Percentiles rank a stretch among this genome's conserved stretches.
Conservation (phyloP, 2,329 filamentous ascomycete genomes). For the Teratosphaeria destructans region DNA sequence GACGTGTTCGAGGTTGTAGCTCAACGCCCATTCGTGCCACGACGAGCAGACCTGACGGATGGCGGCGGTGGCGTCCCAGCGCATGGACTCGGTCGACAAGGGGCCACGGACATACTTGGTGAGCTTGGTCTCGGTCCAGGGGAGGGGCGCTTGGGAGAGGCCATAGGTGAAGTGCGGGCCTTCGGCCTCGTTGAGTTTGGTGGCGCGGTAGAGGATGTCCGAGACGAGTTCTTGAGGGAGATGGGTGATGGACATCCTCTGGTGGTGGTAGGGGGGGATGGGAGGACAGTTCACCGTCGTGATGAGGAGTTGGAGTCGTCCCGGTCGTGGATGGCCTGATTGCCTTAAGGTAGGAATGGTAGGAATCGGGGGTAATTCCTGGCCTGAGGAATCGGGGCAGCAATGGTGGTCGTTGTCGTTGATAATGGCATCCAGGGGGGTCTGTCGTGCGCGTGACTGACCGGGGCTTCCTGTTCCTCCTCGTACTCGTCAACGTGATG, state of each 20-base stretch:
- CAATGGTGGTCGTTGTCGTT: background rate
- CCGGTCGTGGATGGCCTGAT: background rate
- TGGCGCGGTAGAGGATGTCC: slow-evolving; percentile 40
- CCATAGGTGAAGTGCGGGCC: slow-evolving; percentile 43
- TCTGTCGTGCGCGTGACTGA: background rate
- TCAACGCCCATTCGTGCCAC: slow-evolving; percentile 46
- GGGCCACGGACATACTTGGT: slow-evolving; percentile 43
- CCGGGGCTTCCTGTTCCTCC: background rate
- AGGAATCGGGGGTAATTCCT: too few relatives aligned
- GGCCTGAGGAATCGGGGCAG: background rate
- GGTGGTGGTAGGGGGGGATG: background rate
- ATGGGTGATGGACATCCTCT: slow-evolving; percentile 32
- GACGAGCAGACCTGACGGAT: slow-evolving; percentile 40
- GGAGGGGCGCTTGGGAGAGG: slow-evolving; percentile 39
- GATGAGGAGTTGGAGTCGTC: background rate
- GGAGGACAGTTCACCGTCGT: background rate
- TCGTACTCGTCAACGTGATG: background rate
- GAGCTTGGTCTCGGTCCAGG: slow-evolving; percentile 32
- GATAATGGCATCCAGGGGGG: background rate
- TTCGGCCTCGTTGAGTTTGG: slow-evolving; percentile 37
- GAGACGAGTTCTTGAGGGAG: slow-evolving; percentile 44
- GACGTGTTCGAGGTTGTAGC: slow-evolving; percentile 41
- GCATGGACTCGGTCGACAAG: slow-evolving; percentile 39
- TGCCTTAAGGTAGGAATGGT: too few relatives aligned
- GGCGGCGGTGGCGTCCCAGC: slow-evolving; percentile 40